Evolutionary conservation across 2,329 filamentous ascomycete genomes (phyloP).

Genomic region (Aureobasidium sp.): DNA sequence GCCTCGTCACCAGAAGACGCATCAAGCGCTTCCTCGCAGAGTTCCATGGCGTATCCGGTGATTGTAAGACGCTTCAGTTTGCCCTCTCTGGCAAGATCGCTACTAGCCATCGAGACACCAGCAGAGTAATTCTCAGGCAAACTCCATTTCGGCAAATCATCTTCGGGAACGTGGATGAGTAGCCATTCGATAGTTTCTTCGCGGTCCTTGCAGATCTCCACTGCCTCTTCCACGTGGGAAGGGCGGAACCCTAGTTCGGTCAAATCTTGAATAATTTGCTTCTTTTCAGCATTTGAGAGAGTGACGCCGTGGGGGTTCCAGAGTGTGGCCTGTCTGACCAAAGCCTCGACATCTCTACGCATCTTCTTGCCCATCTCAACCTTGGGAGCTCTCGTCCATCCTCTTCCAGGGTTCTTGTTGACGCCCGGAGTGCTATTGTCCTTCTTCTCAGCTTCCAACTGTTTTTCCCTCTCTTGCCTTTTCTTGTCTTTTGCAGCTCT

Average conservation of each 20-base stretch:
- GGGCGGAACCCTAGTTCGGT: conserved; percentile 75
- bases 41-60: conserved; percentile 76
- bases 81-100: conserved; percentile 72
- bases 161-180: conserved; percentile 91
- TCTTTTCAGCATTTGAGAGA: conserved; percentile 53
- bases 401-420: conserved; percentile 42
- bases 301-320: conserved; percentile 79
- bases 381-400: conserved; percentile 79
- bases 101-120: conserved; percentile 77
- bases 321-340: conserved; percentile 68
- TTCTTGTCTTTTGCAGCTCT: conserved; percentile 73
- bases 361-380: conserved; percentile 87
- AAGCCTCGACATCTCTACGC: conserved; percentile 67
- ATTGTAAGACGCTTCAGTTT: conserved; percentile 74
- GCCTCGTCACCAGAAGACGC: conserved; percentile 64
- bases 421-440: conserved; percentile 37
- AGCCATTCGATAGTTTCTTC: conserved; percentile 96
- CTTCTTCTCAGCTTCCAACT: conserved; percentile 47
- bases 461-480: conserved; percentile 59
- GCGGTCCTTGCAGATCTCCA: conserved; percentile 77
- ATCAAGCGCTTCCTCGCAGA: conserved; percentile 73
- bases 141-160: conserved; percentile 89
- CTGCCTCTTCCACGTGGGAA: conserved; percentile 84
- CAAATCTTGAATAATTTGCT: conserved; percentile 64
- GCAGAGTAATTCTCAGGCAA: conserved; percentile 87